These are phyloP conservation scores for Immersiella caudata DNA, from an alignment of 495 filamentous ascomycete genomes.

Conservation along the genomic window DNA sequence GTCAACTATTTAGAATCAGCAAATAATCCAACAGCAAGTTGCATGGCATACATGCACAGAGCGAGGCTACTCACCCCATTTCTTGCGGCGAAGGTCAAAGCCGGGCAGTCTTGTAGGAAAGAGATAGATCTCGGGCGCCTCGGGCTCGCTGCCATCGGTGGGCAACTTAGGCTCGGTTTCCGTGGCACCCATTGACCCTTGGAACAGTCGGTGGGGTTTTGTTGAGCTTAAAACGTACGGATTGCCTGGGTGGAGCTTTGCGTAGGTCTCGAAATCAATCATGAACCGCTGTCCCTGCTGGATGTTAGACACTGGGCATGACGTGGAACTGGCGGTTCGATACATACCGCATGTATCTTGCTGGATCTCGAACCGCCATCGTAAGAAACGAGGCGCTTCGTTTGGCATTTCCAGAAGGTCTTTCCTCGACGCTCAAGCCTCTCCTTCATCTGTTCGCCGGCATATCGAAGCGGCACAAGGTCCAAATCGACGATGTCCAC, in stretches of 20 bases:
- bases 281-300: neutral
- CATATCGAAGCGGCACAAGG: neutral
- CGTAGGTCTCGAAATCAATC: neutral
- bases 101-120: neutral
- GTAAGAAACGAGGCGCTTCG: neutral
- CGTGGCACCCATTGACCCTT: neutral
- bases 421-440: neutral
- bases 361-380: neutral
- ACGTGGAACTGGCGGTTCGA: neutral
- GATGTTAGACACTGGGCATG: neutral
- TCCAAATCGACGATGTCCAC: neutral
- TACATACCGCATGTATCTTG: neutral
- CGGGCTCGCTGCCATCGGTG: neutral
- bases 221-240: neutral
- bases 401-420: neutral
- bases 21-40: too few relatives aligned
- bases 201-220: neutral
- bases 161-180: neutral
- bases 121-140: neutral
- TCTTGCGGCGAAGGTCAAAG: neutral
- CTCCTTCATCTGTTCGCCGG: neutral
- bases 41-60: too few relatives aligned
- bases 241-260: neutral
- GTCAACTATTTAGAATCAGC: neutral
- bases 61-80: neutral